Evolutionary conservation across 2,329 filamentous ascomycete genomes (phyloP).

Genomic region (Pestalotiopsis sp.): DNA sequence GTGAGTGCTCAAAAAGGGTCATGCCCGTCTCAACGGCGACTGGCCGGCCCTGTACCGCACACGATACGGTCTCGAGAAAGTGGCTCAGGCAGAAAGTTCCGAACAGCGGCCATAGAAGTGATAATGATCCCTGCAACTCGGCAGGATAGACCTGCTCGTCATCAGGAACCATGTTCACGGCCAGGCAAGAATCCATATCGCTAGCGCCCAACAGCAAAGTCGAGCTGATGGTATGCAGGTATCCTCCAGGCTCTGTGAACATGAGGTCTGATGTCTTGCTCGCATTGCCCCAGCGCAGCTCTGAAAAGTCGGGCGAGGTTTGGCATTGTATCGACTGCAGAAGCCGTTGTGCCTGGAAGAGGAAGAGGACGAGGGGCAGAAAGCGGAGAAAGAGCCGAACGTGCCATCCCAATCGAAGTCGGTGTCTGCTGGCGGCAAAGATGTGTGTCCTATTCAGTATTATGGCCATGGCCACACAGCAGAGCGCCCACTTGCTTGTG

Average conservation of each 20-base stretch:
- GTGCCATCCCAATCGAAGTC: slow-evolving; percentile 75
- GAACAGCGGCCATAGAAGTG: slow-evolving; percentile 75
- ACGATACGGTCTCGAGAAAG: slow-evolving; percentile 85
- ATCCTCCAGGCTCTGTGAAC: slow-evolving; percentile 69
- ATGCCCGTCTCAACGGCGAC: slow-evolving; percentile 88
- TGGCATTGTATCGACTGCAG: slow-evolving; percentile 91
- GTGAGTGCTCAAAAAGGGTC: slow-evolving; percentile 93
- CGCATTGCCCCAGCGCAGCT: slow-evolving; percentile 69
- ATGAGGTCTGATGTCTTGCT: slow-evolving; percentile 67
- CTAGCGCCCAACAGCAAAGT: slow-evolving; percentile 71
- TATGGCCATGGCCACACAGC: slow-evolving; percentile 83
- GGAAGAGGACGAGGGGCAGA: slow-evolving; percentile 70
- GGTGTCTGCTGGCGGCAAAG: slow-evolving; percentile 84
- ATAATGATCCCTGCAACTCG: slow-evolving; percentile 75
- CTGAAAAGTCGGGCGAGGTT: slow-evolving; percentile 72
- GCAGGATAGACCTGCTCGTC: slow-evolving; percentile 50
- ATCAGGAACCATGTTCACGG: slow-evolving; percentile 70
- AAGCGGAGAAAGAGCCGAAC: slow-evolving; percentile 71
- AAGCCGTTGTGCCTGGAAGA: slow-evolving; percentile 67
- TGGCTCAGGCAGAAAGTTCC: slow-evolving; percentile 73
- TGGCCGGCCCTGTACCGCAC: slow-evolving; percentile 81
- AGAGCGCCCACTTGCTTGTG: slow-evolving; percentile 89
- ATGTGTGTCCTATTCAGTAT: slow-evolving; percentile 90
- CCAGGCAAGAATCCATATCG: slow-evolving; percentile 74
- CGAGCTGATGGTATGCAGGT: slow-evolving; percentile 74